Conservation (phyloP, 371 early-diverging fungal genomes). For the Capillidium rhysosporum region DNA sequence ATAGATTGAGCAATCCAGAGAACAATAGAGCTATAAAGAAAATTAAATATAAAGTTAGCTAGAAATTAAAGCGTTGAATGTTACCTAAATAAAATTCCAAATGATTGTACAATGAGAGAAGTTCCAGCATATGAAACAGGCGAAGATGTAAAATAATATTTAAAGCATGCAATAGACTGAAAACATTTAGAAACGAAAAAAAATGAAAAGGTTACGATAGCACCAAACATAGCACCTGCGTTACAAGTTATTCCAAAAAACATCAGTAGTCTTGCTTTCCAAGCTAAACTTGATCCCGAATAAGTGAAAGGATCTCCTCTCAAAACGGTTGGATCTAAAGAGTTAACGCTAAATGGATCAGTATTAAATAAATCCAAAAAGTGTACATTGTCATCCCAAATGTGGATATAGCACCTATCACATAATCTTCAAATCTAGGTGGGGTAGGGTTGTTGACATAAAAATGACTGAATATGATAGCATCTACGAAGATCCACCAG, state of each 20-base stretch:
- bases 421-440: slow-evolving; percentile 6
- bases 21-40: slow-evolving; percentile 2
- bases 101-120: not conserved
- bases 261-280: slow-evolving; percentile 4
- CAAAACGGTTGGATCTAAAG: slow-evolving; percentile 2
- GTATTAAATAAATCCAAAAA: not conserved
- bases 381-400: slow-evolving; percentile 6
- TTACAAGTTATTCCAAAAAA: slow-evolving; percentile 6
- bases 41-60: not conserved
- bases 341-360: slow-evolving; percentile 1
- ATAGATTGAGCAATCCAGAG: slow-evolving; percentile 6
- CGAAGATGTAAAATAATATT: slow-evolving; percentile 2
- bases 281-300: slow-evolving; percentile 4
- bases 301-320: slow-evolving; percentile 4
- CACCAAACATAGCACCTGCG: slow-evolving; percentile 4
- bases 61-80: not conserved
- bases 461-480: not conserved
- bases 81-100: slow-evolving; percentile 5
- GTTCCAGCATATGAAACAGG: slow-evolving; percentile 1
- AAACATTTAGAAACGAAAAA: not conserved
- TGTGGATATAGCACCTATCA: not conserved
- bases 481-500: slow-evolving; percentile 7
- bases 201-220: slow-evolving; percentile 1
- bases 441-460: not conserved
- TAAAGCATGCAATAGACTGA: slow-evolving; percentile 1